A percentile compares a stretch with the other conserved stretches of the same genome.
phyloP scores from a whole-genome alignment of 371 early-diverging fungal genomes.

The Batkoa obscura region DNA sequence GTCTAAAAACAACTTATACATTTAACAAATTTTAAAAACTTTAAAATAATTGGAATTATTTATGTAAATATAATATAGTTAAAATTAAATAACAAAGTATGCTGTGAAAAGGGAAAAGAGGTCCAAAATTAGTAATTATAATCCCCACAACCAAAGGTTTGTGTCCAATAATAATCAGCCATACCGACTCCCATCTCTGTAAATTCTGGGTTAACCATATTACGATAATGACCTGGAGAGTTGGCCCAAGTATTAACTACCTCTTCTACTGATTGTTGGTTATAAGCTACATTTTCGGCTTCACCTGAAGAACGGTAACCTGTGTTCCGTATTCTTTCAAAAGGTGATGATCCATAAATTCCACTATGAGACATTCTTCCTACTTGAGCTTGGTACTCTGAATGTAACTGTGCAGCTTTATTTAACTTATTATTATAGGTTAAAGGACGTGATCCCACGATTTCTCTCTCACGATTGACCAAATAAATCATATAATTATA shows the following conservation, averaged over 20 bases:
- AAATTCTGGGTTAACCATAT: conserved; percentile 6
- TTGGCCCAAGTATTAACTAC: conserved; percentile 9
- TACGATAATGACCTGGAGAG: conserved; percentile 9
- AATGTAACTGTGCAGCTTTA: conserved; percentile 10
- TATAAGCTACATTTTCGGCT: conserved; percentile 23
- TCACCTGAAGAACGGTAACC: conserved; percentile 10
- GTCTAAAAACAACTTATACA: no score
- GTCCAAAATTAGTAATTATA: no score
- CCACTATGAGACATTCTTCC: conserved; percentile 15
- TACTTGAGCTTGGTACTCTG: conserved; percentile 1
- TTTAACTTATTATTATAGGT: conserved; percentile 3
- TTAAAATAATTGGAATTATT: no score
- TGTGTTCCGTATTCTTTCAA: conserved; percentile 4
- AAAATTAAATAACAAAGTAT: no score
- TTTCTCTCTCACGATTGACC: not conserved
- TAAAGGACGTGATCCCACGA: not conserved
- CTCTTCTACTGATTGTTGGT: conserved; percentile 8
- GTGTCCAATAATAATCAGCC: not conserved
- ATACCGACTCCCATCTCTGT: not conserved
- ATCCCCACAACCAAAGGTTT: conserved; percentile 2
- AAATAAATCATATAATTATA: not conserved
- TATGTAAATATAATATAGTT: no score
- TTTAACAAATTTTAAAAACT: no score
- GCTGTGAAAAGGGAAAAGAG: no score
- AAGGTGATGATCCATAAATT: conserved; percentile 5